Conservation (phyloP, 2,329 filamentous ascomycete genomes). For the Ambrosiella beaveri region DNA sequence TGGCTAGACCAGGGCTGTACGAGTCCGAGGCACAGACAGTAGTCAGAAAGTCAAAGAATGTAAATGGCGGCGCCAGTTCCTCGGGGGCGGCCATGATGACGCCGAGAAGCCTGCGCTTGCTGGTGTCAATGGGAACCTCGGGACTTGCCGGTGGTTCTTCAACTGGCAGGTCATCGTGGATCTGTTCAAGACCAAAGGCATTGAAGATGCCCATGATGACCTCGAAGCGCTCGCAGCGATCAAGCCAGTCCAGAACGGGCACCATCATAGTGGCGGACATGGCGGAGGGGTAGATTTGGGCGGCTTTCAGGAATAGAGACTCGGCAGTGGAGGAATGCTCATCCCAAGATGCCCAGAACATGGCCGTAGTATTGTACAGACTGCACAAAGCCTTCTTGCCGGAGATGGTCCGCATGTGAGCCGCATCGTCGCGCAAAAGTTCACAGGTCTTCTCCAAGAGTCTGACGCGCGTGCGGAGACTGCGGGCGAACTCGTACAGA, state of each 20-base stretch:
- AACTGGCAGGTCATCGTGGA: not conserved
- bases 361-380: not conserved
- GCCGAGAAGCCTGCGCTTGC: not conserved
- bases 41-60: not conserved
- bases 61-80: not conserved
- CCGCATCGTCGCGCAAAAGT: not conserved
- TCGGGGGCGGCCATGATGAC: not conserved
- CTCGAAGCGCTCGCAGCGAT: not conserved
- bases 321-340: not conserved
- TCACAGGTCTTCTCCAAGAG: not conserved
- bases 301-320: not conserved
- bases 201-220: not conserved
- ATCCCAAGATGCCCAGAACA: not conserved
- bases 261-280: not conserved
- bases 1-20: not conserved
- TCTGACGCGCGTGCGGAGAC: not conserved
- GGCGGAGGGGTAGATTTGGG: not conserved
- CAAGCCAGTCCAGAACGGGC: not conserved
- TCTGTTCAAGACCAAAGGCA: not conserved
- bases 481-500: not conserved
- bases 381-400: not conserved
- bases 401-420: not conserved
- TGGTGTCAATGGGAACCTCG: not conserved
- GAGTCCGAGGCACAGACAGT: not conserved
- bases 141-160: not conserved